Conservation (phyloP, 1,284 basidiomycete genomes). For the Mycena sp. region DNA sequence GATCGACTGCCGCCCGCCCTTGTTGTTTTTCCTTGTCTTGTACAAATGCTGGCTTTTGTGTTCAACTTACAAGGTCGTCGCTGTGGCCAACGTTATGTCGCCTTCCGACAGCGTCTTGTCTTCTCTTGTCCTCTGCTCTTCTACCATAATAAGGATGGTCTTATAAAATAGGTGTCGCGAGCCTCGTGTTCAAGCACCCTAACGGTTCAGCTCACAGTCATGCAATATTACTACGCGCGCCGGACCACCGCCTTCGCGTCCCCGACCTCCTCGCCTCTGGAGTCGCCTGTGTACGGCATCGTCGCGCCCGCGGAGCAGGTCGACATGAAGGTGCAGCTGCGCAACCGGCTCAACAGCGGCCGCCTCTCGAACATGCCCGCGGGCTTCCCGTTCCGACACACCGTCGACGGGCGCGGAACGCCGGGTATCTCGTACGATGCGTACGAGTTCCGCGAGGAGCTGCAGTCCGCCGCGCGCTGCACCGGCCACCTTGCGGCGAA, state of each 20-base stretch:
- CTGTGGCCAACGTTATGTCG: not conserved
- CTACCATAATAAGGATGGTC: not conserved
- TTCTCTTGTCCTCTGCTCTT: constrained; percentile 8
- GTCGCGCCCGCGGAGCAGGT: constrained; percentile 21
- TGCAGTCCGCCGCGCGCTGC: constrained; percentile 25
- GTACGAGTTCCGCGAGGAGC: constrained; percentile 42
- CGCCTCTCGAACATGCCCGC: constrained; percentile 38
- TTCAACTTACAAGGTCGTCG: constrained; percentile 24
- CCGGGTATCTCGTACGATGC: constrained; percentile 36
- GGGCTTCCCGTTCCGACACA: constrained; percentile 46
- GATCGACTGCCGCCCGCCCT: constrained; percentile 12
- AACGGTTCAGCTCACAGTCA: constrained; percentile 7
- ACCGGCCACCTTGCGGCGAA: constrained; percentile 35
- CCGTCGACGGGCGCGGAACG: constrained; percentile 30
- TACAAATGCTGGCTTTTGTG: constrained; percentile 14
- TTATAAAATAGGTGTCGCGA: constrained; percentile 6
- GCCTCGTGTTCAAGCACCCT: constrained; percentile 1
- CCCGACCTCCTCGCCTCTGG: constrained; percentile 22
- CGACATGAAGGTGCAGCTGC: constrained; percentile 40
- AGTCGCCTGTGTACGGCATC: constrained; percentile 17
- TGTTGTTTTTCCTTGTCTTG: constrained; percentile 22
- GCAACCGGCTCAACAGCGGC: constrained; percentile 38
- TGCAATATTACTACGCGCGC: constrained; percentile 23
- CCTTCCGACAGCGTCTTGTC: constrained; percentile 16
- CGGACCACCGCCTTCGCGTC: constrained; percentile 12